A percentile compares a stretch with the other conserved stretches of the same genome.
Evolutionary conservation across 176 grass and related monocot species (phyloP).

Genomic region (Oryza australiensis): DNA sequence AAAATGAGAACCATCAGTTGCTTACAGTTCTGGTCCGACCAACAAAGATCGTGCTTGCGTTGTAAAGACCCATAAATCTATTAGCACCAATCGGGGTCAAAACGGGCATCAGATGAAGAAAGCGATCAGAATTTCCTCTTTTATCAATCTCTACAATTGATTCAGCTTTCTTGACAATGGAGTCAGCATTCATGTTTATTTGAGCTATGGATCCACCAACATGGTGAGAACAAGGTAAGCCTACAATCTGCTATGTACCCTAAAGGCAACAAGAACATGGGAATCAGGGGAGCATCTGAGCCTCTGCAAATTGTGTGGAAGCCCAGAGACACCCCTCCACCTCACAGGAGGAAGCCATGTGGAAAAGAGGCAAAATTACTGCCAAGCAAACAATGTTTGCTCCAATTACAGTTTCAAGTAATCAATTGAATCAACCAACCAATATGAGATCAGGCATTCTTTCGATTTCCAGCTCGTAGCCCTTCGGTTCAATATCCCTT

Average conservation of each 20-base stretch:
- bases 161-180: slow-evolving; percentile 39
- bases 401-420: slow-evolving; percentile 44
- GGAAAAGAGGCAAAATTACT: slow-evolving; percentile 38
- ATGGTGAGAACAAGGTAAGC: slow-evolving; percentile 32
- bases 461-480: slow-evolving; percentile 8
- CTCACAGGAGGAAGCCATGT: slow-evolving; percentile 52
- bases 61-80: neutral
- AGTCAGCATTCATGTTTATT: slow-evolving; percentile 51
- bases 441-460: slow-evolving; percentile 19
- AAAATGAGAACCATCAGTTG: neutral
- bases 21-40: neutral
- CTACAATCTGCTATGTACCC: slow-evolving; percentile 66
- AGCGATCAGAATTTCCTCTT: slow-evolving; percentile 27
- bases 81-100: neutral
- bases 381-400: slow-evolving; percentile 49
- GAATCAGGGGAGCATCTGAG: slow-evolving; percentile 68
- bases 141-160: slow-evolving; percentile 41
- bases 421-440: slow-evolving; percentile 38
- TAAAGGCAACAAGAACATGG: slow-evolving; percentile 63
- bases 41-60: neutral
- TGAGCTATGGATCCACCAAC: slow-evolving; percentile 39
- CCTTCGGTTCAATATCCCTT: slow-evolving; percentile 36
- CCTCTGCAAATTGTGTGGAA: slow-evolving; percentile 84
- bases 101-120: neutral
- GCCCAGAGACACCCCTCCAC: slow-evolving; percentile 80